A percentile compares a stretch with the other conserved stretches of the same genome.
Conservation (phyloP, 1,139 yeast genomes). For the Saccharomycopsis hybrid region DNA sequence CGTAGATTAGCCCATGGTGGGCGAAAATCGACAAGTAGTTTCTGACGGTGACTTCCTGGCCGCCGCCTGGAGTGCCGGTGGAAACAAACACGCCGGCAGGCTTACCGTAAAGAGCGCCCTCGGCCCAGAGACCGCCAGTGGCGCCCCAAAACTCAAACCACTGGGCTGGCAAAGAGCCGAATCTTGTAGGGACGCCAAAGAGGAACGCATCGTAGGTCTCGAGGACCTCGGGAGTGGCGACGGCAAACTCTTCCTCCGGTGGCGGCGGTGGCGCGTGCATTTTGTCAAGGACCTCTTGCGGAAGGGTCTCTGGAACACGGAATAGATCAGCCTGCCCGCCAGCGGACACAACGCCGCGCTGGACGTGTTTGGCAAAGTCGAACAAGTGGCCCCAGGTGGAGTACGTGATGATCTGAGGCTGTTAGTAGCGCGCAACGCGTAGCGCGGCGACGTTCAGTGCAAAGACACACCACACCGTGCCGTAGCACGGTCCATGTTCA, state of each 20-base stretch:
- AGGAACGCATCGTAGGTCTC: slow-evolving; percentile 51
- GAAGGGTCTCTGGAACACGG: slow-evolving; percentile 56
- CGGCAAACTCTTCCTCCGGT: slow-evolving; percentile 44
- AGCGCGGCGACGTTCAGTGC: no score
- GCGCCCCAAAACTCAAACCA: slow-evolving; percentile 58
- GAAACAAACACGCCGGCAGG: slow-evolving; percentile 51
- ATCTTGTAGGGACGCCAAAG: slow-evolving; percentile 62
- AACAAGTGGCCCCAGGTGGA: slow-evolving; percentile 60
- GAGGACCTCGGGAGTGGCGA: slow-evolving; percentile 44
- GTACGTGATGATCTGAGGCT: slow-evolving; percentile 46
- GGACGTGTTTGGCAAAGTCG: slow-evolving; percentile 46
- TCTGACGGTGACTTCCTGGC: slow-evolving; percentile 51
- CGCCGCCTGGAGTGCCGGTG: slow-evolving; percentile 58
- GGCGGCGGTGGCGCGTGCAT: slow-evolving; percentile 51
- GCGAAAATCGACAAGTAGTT: slow-evolving; percentile 45
- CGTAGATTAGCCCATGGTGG: slow-evolving; percentile 58
- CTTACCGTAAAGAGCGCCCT: slow-evolving; percentile 50
- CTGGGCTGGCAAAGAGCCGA: slow-evolving; percentile 57
- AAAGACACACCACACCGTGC: no score
- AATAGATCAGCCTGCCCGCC: slow-evolving; percentile 55
- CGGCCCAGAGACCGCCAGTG: slow-evolving; percentile 56
- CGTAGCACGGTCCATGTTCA: no score
- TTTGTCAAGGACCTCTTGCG: slow-evolving; percentile 39
- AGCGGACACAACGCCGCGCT: slow-evolving; percentile 50
- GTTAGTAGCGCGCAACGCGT: no score